A percentile compares a stretch with the other conserved stretches of the same genome.
Evolutionary conservation across 2,329 filamentous ascomycete species (phyloP).

Genomic region (Ampelomyces quisqualis): DNA sequence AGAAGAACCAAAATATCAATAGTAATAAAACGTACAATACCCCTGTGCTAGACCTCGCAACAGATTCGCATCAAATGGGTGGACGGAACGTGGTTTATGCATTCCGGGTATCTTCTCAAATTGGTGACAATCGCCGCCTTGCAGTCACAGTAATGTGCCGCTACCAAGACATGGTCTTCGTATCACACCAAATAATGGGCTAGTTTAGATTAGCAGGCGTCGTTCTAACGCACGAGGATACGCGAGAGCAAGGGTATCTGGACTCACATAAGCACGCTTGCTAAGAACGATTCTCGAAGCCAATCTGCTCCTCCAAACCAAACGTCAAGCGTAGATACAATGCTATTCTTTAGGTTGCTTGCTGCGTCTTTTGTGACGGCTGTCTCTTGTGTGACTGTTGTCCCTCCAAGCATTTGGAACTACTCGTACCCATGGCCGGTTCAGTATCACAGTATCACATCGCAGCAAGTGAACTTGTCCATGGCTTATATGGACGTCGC

Average conservation of each 20-base stretch:
- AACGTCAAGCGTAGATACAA: no score
- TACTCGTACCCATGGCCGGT: slow-evolving; percentile 55
- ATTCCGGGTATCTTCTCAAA: no score
- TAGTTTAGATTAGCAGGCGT: slow-evolving; percentile 10
- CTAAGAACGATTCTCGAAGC: not conserved
- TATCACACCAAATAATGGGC: not conserved
- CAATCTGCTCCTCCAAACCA: no score
- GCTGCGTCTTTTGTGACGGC: slow-evolving; percentile 9
- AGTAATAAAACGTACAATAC: no score
- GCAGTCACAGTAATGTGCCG: no score
- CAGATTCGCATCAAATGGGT: no score
- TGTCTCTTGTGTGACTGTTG: slow-evolving; percentile 6
- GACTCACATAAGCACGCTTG: not conserved
- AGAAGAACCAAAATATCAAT: no score
- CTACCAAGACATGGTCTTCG: no score
- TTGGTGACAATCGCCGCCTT: no score
- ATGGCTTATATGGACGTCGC: slow-evolving; percentile 60
- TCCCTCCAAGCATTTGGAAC: slow-evolving; percentile 23
- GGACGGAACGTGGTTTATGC: no score
- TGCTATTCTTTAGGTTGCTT: slow-evolving; percentile 6
- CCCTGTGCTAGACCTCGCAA: no score
- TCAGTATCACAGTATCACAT: slow-evolving; percentile 52
- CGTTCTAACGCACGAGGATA: slow-evolving; percentile 10
- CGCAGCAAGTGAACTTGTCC: slow-evolving; percentile 52
- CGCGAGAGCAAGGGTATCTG: slow-evolving; percentile 12